Evolutionary conservation across 345 rosid species (phyloP).

Genomic region (Salix caprea): DNA sequence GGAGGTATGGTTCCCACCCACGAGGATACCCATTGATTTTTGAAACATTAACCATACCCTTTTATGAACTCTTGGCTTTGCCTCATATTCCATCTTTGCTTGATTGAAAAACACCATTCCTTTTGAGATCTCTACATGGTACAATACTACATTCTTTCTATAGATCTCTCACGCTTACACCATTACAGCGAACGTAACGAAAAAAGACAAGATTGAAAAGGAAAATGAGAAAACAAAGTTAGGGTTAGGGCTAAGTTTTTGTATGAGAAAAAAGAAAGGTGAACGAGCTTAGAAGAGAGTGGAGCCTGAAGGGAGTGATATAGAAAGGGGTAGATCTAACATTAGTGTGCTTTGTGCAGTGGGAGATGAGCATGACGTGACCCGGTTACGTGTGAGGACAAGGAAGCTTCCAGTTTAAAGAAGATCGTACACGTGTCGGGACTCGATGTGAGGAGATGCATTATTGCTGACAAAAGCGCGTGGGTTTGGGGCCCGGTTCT

Average conservation of each 20-base stretch:
- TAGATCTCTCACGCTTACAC: neutral
- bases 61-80: slow-evolving; percentile 42
- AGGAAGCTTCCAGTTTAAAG: neutral
- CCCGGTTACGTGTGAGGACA: neutral
- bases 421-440: neutral
- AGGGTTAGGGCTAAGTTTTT: neutral
- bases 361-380: neutral
- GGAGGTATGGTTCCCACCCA: slow-evolving; percentile 99
- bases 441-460: neutral
- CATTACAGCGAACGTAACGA: too few relatives aligned
- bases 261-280: neutral
- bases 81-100: slow-evolving; percentile 40
- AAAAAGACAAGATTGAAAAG: too few relatives aligned
- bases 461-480: slow-evolving; percentile 9
- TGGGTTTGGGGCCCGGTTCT: neutral
- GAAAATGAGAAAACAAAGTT: neutral
- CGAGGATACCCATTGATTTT: slow-evolving; percentile 78
- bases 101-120: slow-evolving; percentile 21
- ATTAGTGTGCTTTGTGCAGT: neutral
- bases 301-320: neutral
- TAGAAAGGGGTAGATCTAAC: neutral
- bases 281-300: neutral
- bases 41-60: slow-evolving; percentile 68
- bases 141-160: neutral
- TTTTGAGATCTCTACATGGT: slow-evolving; percentile 23